phyloP scores from a whole-genome alignment of 192 early-diverging fungal species.

The Jimgerdemannia flammicorona region DNA sequence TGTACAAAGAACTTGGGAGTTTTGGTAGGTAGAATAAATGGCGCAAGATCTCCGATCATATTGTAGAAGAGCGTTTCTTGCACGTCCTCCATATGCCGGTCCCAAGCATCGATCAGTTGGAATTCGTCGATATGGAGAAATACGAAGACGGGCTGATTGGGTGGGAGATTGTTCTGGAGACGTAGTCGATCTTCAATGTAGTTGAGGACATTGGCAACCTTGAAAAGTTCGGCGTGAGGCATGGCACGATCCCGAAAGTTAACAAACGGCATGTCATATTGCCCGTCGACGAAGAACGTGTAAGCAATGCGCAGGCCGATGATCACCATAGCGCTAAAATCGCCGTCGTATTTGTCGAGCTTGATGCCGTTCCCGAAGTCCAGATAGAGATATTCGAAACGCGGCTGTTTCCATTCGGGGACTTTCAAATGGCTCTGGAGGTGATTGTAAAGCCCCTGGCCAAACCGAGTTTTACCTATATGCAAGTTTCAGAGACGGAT shows the following conservation, averaged over 20 bases:
- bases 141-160: too few relatives aligned
- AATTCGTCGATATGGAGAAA: too few relatives aligned
- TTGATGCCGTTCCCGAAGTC: conserved; percentile 3
- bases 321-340: background rate
- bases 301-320: conserved; percentile 12
- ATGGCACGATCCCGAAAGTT: background rate
- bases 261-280: conserved; percentile 13
- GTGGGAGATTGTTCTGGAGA: conserved; percentile 8
- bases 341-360: background rate
- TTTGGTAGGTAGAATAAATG: too few relatives aligned
- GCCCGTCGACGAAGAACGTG: conserved; percentile 3
- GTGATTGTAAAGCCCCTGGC: conserved; percentile 13
- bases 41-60: too few relatives aligned
- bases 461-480: conserved; percentile 18
- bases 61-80: too few relatives aligned
- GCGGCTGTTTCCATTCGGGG: background rate
- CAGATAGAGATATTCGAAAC: conserved; percentile 14
- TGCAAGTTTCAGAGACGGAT: conserved; percentile 5
- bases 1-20: too few relatives aligned
- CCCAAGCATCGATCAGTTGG: too few relatives aligned
- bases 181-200: conserved; percentile 6
- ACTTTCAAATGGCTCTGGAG: background rate
- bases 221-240: conserved; percentile 14
- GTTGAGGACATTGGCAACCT: background rate
- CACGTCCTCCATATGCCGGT: too few relatives aligned